A percentile compares a stretch with the other conserved stretches of the same genome.
These are phyloP conservation scores for Penicillium cataractarum DNA, from an alignment of 495 filamentous ascomycete genomes.

Conservation along the genomic window DNA sequence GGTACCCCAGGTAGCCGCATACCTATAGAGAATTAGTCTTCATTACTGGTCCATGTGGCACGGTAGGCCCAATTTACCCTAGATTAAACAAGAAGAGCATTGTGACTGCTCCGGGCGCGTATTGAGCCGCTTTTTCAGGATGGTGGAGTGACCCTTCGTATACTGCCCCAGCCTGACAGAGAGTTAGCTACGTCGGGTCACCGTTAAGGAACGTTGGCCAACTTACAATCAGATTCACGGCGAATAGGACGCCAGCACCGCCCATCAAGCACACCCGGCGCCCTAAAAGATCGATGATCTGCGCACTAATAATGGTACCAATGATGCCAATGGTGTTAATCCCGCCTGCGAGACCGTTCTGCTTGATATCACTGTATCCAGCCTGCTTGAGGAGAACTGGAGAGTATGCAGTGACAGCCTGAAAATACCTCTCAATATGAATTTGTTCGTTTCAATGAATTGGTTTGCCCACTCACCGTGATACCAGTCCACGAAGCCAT, in stretches of 20 bases:
- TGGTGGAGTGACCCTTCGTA: slow-evolving; percentile 43
- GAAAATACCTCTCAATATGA: not conserved
- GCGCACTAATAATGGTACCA: slow-evolving; percentile 56
- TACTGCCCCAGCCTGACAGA: slow-evolving; percentile 36
- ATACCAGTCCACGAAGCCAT: slow-evolving; percentile 58
- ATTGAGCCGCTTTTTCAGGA: slow-evolving; percentile 33
- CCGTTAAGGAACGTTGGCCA: too few species aligned
- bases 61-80: slow-evolving; percentile 28
- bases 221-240: slow-evolving; percentile 41
- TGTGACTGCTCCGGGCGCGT: slow-evolving; percentile 51
- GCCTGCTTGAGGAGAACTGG: slow-evolving; percentile 46
- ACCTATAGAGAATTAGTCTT: slow-evolving; percentile 23
- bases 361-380: slow-evolving; percentile 46
- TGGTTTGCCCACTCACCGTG: slow-evolving; percentile 34
- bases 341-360: slow-evolving; percentile 55
- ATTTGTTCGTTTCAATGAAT: not conserved
- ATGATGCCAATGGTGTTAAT: slow-evolving; percentile 59
- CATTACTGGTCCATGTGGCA: not conserved
- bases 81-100: slow-evolving; percentile 60
- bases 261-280: slow-evolving; percentile 49
- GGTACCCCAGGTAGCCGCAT: slow-evolving; percentile 60
- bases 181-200: not conserved
- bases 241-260: slow-evolving; percentile 36
- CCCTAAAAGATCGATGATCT: slow-evolving; percentile 56
- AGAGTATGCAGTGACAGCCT: slow-evolving; percentile 49